Base-by-base conservation (phyloP, 2,329 filamentous ascomycete genomes). In the Claviceps lovelessii region DNA sequence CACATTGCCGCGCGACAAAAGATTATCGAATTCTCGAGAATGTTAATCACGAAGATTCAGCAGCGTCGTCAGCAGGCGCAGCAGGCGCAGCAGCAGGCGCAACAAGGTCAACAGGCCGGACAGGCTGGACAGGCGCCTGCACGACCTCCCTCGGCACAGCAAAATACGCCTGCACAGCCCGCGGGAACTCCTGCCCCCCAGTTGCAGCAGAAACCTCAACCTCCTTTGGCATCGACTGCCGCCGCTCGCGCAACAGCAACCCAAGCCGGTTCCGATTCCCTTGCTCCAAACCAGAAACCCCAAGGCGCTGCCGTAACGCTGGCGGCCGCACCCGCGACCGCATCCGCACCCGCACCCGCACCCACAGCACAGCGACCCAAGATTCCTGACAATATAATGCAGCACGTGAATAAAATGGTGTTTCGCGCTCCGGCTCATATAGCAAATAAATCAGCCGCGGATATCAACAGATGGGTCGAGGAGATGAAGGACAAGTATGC, bases 21-120 rank as follows among this genome's bases (percentile, higher is more conserved):
- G 67, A 77, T 85, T 28, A 65, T 70, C 7, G 79, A 84, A 9
- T 84, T 85, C 62, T 80, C 80, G 0, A 73, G 73, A 47, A 81
- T 80, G 66, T 71, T 85, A 2, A 66, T 73, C 3, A 65, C 64
- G 0, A 83, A 81, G 64, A 72, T 81, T 5, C 72, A 76, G 52
- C 63, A 65, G 52, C 65, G 70, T 19, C 65, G 70, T 2, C 69
- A 70, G 11, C 66, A 69, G 46, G 46, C 46, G 46, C 46, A 51
- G 65, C 67, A 45, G 42, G n/a, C n/a, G 9, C 66, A 69, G 33
- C 65, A 68, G 17, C 62, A 65, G 41, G 56, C 53, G 15, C 64
- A 62, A 52, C 61, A 60, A 51, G 59, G 44, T 17, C 60, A 55
- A 56, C 60, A 53, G 56, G 60, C 58, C 53, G 61, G 59, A 44